Percentiles rank a stretch among this genome's conserved stretches.
Evolutionary conservation across 768 basidiomycete species (phyloP).

Genomic region (Krasilnikovozyma curviuscula): DNA sequence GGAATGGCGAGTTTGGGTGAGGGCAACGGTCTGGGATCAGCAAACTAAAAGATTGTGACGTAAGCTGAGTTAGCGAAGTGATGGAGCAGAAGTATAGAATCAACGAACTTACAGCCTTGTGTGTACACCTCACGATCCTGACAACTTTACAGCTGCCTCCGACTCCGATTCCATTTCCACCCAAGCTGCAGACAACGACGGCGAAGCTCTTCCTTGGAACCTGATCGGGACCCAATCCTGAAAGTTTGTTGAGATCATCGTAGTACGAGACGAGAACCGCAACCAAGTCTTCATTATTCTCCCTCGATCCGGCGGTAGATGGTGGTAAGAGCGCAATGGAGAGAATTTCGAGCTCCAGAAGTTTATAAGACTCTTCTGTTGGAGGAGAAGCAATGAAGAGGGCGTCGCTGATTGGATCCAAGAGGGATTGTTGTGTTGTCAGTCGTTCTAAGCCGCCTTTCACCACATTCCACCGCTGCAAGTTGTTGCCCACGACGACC

Average conservation of each 20-base stretch:
- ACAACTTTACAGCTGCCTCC: conserved; percentile 1
- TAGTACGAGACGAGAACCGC: no score
- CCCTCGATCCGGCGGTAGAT: no score
- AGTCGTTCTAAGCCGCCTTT: background rate
- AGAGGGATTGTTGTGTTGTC: no score
- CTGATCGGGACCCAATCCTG: no score
- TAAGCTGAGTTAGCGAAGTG: conserved; percentile 11
- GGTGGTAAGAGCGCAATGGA: no score
- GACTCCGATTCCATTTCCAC: background rate
- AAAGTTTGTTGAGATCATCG: no score
- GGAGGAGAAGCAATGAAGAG: conserved; percentile 11
- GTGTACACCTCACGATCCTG: background rate
- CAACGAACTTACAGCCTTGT: background rate
- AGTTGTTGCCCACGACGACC: background rate
- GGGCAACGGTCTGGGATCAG: conserved; percentile 25
- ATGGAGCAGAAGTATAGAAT: background rate
- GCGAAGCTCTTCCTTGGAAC: no score
- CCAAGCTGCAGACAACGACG: background rate
- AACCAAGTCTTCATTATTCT: no score
- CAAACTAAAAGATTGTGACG: conserved; percentile 10
- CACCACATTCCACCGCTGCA: background rate
- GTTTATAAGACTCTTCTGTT: no score
- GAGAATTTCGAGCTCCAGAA: no score
- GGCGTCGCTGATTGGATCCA: conserved; percentile 8
- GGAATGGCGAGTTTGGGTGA: conserved; percentile 23